Percentiles rank a stretch among this genome's conserved stretches.
Conservation (phyloP, 116 monocot genomes). For the Iris pallida region DNA sequence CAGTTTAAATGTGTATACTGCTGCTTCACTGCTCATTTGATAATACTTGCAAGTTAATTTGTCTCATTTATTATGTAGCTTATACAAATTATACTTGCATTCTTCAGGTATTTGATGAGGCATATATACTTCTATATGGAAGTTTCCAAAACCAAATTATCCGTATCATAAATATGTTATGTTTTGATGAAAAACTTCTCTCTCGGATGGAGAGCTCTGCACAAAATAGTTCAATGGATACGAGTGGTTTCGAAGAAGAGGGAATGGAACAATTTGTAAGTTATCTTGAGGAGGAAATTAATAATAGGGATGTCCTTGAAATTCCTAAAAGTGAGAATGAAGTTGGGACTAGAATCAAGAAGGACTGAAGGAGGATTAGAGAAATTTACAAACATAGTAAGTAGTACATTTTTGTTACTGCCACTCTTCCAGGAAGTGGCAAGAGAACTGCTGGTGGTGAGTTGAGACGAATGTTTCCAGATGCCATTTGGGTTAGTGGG, state of each 20-base stretch:
- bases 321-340: conserved; percentile 8
- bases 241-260: conserved; percentile 14
- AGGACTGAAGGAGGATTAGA: conserved; percentile 81
- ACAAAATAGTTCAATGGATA: conserved; percentile 7
- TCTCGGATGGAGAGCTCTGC: conserved; percentile 35
- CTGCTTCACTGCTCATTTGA: no score
- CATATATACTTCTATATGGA: conserved; percentile 93
- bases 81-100: no score
- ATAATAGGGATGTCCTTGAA: conserved; percentile 22
- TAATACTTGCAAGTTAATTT: no score
- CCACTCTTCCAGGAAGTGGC: conserved; percentile 88
- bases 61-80: no score
- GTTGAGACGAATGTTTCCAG: conserved; percentile 89
- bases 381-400: conserved; percentile 84
- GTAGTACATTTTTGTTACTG: conserved; percentile 96
- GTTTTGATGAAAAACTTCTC: conserved; percentile 79
- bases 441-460: conserved; percentile 95
- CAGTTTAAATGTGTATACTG: no score
- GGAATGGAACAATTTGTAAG: neutral
- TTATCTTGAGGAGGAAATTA: conserved; percentile 25
- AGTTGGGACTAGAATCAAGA: conserved; percentile 13
- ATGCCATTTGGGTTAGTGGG: conserved; percentile 84
- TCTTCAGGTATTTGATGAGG: conserved; percentile 81
- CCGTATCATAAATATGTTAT: conserved; percentile 78
- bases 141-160: conserved; percentile 85